Conservation (phyloP, 257 asterid species). For the Rubia yunnanensis region DNA sequence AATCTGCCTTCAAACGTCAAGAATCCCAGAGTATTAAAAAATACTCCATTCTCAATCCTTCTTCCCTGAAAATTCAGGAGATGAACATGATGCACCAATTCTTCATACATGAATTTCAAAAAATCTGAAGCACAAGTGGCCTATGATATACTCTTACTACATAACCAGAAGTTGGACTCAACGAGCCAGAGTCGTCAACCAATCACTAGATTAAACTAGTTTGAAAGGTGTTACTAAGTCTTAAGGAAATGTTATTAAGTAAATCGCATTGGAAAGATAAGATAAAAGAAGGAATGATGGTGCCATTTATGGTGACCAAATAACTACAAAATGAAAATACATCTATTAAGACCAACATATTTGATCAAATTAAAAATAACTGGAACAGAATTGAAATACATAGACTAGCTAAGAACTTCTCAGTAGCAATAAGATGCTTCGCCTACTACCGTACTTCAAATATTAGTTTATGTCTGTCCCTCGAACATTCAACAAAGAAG, state of each 20-base stretch:
- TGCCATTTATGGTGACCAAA: not conserved
- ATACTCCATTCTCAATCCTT: slow-evolving; percentile 94
- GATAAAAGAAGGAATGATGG: not conserved
- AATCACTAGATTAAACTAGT: not conserved
- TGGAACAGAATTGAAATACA: no score
- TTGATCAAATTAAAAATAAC: no score
- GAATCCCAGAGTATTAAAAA: slow-evolving; percentile 63
- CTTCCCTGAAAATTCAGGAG: slow-evolving; percentile 41
- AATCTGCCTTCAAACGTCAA: slow-evolving; percentile 78
- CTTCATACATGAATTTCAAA: not conserved
- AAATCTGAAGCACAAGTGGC: not conserved
- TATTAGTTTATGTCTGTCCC: not conserved
- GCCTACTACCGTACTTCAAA: no score
- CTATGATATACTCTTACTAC: not conserved
- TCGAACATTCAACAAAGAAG: not conserved
- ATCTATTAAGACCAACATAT: not conserved
- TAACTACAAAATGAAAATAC: not conserved
- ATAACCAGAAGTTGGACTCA: no score
- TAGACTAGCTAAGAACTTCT: not conserved
- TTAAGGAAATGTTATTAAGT: not conserved
- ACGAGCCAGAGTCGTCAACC: no score
- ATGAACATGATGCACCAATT: not conserved
- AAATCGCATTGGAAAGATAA: not conserved
- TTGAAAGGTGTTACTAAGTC: not conserved
- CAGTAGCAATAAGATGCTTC: no score